Evolutionary conservation across 176 grass and related monocot genomes (phyloP), one percentile per base, ranked within the genome.

Genomic region (Saccharum spontaneum): DNA sequence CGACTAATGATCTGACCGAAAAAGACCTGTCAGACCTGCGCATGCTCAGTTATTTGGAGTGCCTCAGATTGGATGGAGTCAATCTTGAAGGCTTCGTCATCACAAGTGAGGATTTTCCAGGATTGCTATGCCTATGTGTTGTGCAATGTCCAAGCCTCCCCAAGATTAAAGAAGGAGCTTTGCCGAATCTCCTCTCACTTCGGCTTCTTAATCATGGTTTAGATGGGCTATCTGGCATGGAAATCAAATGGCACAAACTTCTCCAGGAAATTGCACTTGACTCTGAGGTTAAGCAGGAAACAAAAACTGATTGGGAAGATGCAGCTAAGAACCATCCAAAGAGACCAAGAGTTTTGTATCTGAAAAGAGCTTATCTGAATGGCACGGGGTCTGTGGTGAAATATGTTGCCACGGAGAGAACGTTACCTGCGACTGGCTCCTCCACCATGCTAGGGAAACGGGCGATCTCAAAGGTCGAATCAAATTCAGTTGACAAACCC

Each of bases 311-410:
- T 6, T 82, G 48, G 80, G 67, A 82, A 61, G 4, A 36, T 7
- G 80, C 80, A 31, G 68, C 50, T 10, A 82, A 44, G 23, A 82
- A 72, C 4, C 80, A 82, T 57, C 80, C 80, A 3, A 82, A 61
- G 9, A 41, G 67, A 18, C 80, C 80, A 72, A 60, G 28, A 12
- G 50, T 82, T 18, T 12, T 61, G 36, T 44, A 41, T 14, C n/a
- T 82, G n/a, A 13, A 12, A 41, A 72, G 34, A 7, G 34, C 40
- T 40, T 2, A 10, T 9, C 2, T 7, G 9, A 38, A 40, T 69
- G 67, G 7, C 7, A 22, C 54, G 7, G 54, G 54, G 6, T 57
- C 54, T 22, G n/a, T 22, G 67, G 15, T 40, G 8, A 69, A 69
- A 69, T 69, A 69, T 69, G 67, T 69, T 22, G 34, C 67, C 16